Conservation (phyloP, 106 monocot genomes). For the Dactylorhiza incarnata region DNA sequence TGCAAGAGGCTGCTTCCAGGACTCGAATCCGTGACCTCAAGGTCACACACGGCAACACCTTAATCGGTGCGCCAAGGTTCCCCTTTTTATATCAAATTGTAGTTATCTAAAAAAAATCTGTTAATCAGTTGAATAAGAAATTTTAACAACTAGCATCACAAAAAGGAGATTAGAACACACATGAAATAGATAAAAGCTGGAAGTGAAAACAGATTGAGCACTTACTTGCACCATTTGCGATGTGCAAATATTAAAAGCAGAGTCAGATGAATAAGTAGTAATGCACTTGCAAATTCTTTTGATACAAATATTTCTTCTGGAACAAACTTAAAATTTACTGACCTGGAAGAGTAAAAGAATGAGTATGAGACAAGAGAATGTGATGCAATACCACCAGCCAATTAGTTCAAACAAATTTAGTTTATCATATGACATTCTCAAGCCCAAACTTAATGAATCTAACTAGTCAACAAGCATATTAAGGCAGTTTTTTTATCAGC, state of each 20-base stretch:
- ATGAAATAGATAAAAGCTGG: neutral
- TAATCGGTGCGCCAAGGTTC: too few relatives aligned
- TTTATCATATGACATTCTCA: too few relatives aligned
- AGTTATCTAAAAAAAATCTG: too few relatives aligned
- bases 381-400: neutral
- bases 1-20: too few relatives aligned
- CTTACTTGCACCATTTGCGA: slow-evolving; percentile 89
- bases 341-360: slow-evolving; percentile 48
- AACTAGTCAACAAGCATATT: too few relatives aligned
- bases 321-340: slow-evolving; percentile 98
- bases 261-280: slow-evolving; percentile 68
- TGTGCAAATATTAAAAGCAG: slow-evolving; percentile 73
- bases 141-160: neutral
- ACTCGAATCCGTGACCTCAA: too few relatives aligned
- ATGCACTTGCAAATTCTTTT: slow-evolving; percentile 62
- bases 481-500: too few relatives aligned
- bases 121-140: too few relatives aligned
- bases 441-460: too few relatives aligned
- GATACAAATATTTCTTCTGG: slow-evolving; percentile 83
- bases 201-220: slow-evolving; percentile 2
- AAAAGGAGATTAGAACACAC: neutral
- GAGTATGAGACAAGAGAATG: neutral
- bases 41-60: too few relatives aligned
- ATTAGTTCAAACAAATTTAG: neutral
- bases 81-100: too few relatives aligned